A percentile compares a stretch with the other conserved stretches of the same genome.
Evolutionary conservation across 352 stramenopile species (phyloP).

Genomic region (Phytopythium ostracodes): DNA sequence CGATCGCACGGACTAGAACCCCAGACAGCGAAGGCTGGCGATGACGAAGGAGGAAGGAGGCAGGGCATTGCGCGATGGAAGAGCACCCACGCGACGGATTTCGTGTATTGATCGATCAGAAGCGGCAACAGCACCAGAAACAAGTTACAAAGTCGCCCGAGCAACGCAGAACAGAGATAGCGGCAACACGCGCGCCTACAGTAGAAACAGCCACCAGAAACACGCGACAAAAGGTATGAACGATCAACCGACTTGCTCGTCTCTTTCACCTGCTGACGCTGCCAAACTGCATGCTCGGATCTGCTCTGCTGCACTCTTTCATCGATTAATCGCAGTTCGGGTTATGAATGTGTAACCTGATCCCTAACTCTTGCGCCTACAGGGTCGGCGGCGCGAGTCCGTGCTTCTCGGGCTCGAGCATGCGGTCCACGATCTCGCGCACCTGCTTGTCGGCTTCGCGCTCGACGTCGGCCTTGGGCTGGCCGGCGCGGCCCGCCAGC

Average conservation of each 20-base stretch:
- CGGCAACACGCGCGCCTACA: neutral
- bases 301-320: no score
- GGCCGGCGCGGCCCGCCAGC: constrained; percentile 61
- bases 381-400: constrained; percentile 51
- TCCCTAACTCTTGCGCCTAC: neutral
- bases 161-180: neutral
- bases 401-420: constrained; percentile 81
- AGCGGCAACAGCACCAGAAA: constrained; percentile 3
- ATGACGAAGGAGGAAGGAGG: neutral
- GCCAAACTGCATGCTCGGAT: no score
- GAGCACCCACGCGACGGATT: neutral
- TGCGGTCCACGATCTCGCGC: constrained; percentile 68
- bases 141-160: neutral
- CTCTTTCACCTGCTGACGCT: no score
- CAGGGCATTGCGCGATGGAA: neutral
- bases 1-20: constrained; percentile 1
- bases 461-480: constrained; percentile 59
- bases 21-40: neutral
- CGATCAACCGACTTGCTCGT: neutral
- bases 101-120: neutral
- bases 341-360: neutral
- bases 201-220: constrained; percentile 1
- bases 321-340: no score
- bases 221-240: neutral
- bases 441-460: constrained; percentile 59